Base-by-base conservation (phyloP, 371 early-diverging fungal genomes). In the Blakeslea trispora region DNA sequence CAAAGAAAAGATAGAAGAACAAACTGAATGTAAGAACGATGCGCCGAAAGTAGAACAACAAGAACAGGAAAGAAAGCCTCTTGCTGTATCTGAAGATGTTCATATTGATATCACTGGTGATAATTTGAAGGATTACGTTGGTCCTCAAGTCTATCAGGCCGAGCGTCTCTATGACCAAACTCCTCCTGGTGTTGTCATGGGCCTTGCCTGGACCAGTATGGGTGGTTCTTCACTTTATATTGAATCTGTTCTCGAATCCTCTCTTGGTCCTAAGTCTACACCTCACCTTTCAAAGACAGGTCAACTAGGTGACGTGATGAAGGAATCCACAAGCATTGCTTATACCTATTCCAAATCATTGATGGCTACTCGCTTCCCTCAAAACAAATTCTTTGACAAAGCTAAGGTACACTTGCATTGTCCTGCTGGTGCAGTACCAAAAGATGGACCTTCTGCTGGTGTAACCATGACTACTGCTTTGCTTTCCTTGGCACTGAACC, bases 231-330 rank as follows among this genome's bases (percentile, higher is more conserved):
- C 93, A 1, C 75, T 98, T 1, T 97, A 95, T 63, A 92, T 97
- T 53, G 99, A 98, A 72, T 93, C 95, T 17, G 93, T 95, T 19
- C 79, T 95, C 5, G 95, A 96, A 45, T 85, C 89, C 0, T 78
- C 85, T 19, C 70, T 88, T 17, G 61, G 71, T 8, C 76, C 79
- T n/a, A 82, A 84, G 48, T 83, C 84, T 10, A 84, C 84, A 28
- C 90, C 93, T 44, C 66, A 75, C 23, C 82, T 92, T 39, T 74
- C 82, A 44, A 85, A 81, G 54, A 97, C 99, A 1, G 99, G 98
- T 19, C 96, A 98, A 66, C 79, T 98, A 57, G 98, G 98, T 35
- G 95, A 96, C 70, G 98, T 98, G 22, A 98, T 98, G 98, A 96
- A 97, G 77, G 99, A 98, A 71, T 91, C 92, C n/a, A 82, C 93